Percentiles rank a stretch among this genome's conserved stretches.
Evolutionary conservation across 148 eudicot genomes (phyloP).

Genomic region (Hydrangea macrophylla): DNA sequence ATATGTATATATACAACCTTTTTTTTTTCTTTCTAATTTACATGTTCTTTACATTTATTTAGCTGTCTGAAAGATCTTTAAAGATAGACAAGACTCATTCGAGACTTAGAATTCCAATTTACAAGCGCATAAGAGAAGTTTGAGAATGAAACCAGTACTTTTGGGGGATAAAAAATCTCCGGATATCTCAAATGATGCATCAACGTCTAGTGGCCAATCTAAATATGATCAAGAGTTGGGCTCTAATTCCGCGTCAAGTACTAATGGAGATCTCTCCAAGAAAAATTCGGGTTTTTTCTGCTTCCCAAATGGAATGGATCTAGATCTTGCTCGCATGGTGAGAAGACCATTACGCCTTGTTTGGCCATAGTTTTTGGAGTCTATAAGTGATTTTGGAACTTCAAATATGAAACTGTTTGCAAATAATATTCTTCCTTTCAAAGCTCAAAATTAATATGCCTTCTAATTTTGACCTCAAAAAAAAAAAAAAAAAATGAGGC

Average conservation of each 20-base stretch:
- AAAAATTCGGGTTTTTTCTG: slow-evolving; percentile 11
- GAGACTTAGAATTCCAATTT: neutral
- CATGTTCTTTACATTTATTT: slow-evolving; percentile 12
- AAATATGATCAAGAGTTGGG: slow-evolving; percentile 32
- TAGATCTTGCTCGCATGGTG: slow-evolving; percentile 42
- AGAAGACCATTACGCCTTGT: neutral
- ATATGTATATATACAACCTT: neutral
- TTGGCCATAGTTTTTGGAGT: no score
- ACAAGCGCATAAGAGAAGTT: neutral
- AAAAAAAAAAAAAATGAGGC: no score
- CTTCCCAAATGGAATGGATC: slow-evolving; percentile 20
- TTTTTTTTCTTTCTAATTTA: slow-evolving; percentile 4
- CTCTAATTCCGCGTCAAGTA: slow-evolving; percentile 2
- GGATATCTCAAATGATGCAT: slow-evolving; percentile 21
- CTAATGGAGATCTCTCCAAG: neutral
- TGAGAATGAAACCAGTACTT: slow-evolving; percentile 28
- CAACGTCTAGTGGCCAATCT: slow-evolving; percentile 21
- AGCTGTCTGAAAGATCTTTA: neutral
- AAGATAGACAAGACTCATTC: neutral
- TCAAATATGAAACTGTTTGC: neutral
- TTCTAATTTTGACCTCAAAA: no score
- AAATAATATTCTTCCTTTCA: neutral
- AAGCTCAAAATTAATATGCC: no score
- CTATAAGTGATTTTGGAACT: neutral
- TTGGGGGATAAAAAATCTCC: slow-evolving; percentile 15